A percentile compares a stretch with the other conserved stretches of the same genome.
These are phyloP conservation scores for Nicotiana benthamiana DNA, from an alignment of 257 asterid genomes.

Conservation along the genomic window DNA sequence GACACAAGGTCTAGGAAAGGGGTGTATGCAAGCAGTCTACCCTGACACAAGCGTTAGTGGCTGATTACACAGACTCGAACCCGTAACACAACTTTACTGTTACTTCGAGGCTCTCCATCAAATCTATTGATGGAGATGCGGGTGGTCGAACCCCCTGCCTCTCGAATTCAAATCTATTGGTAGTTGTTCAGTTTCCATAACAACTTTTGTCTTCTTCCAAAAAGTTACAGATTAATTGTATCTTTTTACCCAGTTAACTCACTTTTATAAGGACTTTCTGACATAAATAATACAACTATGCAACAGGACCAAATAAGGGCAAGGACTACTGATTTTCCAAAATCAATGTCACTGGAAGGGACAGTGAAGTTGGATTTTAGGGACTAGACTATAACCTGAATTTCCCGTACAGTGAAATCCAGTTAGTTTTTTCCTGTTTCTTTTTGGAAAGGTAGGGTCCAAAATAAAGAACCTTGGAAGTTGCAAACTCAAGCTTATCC, in stretches of 20 bases:
- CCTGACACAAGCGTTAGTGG: no score
- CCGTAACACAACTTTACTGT: no score
- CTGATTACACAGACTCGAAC: no score
- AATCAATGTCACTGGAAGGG: neutral
- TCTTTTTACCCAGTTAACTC: neutral
- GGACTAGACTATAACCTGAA: no score
- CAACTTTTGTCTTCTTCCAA: no score
- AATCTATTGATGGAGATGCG: constrained; percentile 44
- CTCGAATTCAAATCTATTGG: constrained; percentile 65
- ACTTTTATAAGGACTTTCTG: neutral
- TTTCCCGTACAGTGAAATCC: neutral
- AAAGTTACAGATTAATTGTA: neutral
- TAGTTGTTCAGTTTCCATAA: neutral
- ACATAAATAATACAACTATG: neutral
- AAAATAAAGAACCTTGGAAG: no score
- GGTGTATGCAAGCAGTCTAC: no score
- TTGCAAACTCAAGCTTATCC: neutral
- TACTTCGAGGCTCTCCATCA: no score
- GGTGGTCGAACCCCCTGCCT: constrained; percentile 97
- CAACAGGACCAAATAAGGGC: neutral
- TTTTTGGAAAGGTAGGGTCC: neutral
- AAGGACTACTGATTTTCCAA: neutral
- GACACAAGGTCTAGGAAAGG: no score
- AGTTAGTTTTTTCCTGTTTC: neutral
- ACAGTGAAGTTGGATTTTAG: neutral